phyloP scores from a whole-genome alignment of 805 yeast species.

The Metschnikowia lochheadii region DNA sequence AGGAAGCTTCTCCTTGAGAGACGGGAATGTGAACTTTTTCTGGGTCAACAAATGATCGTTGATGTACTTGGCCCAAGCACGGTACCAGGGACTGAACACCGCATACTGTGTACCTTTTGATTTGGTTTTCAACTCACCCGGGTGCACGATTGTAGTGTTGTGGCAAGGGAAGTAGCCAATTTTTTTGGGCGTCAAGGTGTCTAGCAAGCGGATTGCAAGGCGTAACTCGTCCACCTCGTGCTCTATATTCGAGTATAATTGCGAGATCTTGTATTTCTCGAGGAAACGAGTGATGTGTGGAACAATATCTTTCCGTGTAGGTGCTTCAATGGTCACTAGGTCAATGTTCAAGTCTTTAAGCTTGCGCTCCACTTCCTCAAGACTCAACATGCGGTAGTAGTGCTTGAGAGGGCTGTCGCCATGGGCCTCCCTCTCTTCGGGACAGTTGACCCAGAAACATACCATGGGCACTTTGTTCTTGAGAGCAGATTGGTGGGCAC shows the following conservation, averaged over 20 bases:
- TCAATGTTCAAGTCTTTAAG: slow-evolving; percentile 36
- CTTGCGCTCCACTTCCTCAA: slow-evolving; percentile 26
- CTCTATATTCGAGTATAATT: slow-evolving; percentile 36
- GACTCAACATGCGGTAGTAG: slow-evolving; percentile 32
- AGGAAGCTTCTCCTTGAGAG: slow-evolving; percentile 13
- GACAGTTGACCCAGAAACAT: slow-evolving; percentile 39
- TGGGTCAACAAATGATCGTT: slow-evolving; percentile 16
- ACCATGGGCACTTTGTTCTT: slow-evolving; percentile 31
- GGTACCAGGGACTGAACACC: slow-evolving; percentile 45
- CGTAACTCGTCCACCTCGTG: slow-evolving; percentile 45
- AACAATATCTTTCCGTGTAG: slow-evolving; percentile 26
- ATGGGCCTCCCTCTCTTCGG: slow-evolving; percentile 41
- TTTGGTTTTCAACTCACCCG: slow-evolving; percentile 32
- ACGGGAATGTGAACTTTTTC: slow-evolving; percentile 12
- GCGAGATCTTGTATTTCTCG: slow-evolving; percentile 20
- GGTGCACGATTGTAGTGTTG: slow-evolving; percentile 41
- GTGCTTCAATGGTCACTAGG: slow-evolving; percentile 35
- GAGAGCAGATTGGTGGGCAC: slow-evolving; percentile 32
- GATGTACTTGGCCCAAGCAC: slow-evolving; percentile 33
- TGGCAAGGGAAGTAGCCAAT: slow-evolving; percentile 28
- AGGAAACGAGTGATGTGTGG: slow-evolving; percentile 22
- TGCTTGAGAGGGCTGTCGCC: slow-evolving; percentile 41
- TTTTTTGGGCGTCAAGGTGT: slow-evolving; percentile 11
- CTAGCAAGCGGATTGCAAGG: slow-evolving; percentile 20
- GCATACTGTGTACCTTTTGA: slow-evolving; percentile 36